These are phyloP conservation scores for Gryganskiella cystojenkinii DNA, from an alignment of 192 early-diverging fungal species.

Conservation along the genomic window DNA sequence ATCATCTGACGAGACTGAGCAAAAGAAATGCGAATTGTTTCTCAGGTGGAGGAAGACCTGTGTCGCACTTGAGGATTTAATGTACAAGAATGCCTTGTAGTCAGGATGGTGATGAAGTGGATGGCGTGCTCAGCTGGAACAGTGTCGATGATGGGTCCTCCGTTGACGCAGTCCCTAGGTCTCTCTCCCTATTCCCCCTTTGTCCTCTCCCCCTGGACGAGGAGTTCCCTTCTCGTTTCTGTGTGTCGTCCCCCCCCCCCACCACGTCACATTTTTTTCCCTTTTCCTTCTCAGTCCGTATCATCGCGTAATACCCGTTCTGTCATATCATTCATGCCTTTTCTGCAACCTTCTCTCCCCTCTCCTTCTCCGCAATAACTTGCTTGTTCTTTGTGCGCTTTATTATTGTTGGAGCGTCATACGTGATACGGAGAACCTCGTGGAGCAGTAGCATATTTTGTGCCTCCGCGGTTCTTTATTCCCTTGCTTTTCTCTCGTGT, in stretches of 20 bases:
- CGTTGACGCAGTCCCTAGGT: constrained; percentile 3
- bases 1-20: too few species aligned
- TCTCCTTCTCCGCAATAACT: neutral
- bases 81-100: too few species aligned
- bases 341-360: too few species aligned
- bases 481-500: neutral
- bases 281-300: neutral
- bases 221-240: neutral
- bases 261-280: neutral
- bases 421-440: neutral
- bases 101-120: too few species aligned
- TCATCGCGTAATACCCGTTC: too few species aligned
- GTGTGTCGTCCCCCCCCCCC: neutral
- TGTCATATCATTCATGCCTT: too few species aligned
- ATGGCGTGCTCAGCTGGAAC: too few species aligned
- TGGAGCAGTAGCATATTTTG: neutral
- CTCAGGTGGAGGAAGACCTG: too few species aligned
- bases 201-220: neutral
- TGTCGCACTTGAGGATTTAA: too few species aligned
- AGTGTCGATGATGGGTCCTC: neutral
- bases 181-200: neutral
- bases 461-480: constrained; percentile 6
- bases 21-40: too few species aligned
- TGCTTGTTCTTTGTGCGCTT: neutral
- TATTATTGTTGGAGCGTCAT: neutral